Conservation (phyloP, 2,329 filamentous ascomycete genomes). For the Cladosporium sp. region DNA sequence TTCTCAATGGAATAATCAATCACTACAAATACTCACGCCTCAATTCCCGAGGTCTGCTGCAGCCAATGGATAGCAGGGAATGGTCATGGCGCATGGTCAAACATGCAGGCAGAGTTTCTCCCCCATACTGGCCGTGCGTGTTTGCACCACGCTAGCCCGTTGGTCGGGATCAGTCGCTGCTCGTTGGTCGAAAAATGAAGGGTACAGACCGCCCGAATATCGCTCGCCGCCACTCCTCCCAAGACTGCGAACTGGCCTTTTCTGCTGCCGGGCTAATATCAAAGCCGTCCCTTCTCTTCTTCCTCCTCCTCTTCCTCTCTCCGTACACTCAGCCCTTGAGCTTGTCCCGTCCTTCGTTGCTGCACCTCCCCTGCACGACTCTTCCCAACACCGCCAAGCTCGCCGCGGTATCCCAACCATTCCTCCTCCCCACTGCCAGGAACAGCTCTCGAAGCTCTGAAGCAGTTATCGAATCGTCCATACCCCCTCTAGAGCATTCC, state of each 20-base stretch:
- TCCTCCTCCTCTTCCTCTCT: neutral
- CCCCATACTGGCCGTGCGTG: slow-evolving; percentile 10
- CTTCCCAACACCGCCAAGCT: slow-evolving; percentile 9
- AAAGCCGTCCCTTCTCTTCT: neutral
- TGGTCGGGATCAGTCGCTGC: slow-evolving; percentile 6
- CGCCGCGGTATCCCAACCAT: slow-evolving; percentile 1
- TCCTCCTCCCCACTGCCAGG: neutral
- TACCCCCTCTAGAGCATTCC: neutral
- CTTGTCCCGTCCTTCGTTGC: slow-evolving; percentile 4
- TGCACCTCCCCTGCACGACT: slow-evolving; percentile 6
- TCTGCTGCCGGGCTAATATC: neutral
- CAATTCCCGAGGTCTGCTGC: neutral
- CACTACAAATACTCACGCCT: neutral
- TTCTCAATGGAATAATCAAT: neutral
- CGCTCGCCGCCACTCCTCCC: slow-evolving; percentile 12
- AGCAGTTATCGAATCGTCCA: neutral
- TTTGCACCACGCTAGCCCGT: slow-evolving; percentile 6
- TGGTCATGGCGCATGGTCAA: neutral
- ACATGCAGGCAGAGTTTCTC: neutral
- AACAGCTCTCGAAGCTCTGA: neutral
- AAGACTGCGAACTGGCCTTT: slow-evolving; percentile 5
- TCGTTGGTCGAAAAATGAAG: slow-evolving; percentile 11
- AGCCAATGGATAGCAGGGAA: neutral
- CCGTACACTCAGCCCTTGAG: neutral
- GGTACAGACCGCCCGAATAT: slow-evolving; percentile 1